A percentile compares a stretch with the other conserved stretches of the same genome.
phyloP scores from a whole-genome alignment of 2,329 filamentous ascomycete species.

The Trichoderma sp. region DNA sequence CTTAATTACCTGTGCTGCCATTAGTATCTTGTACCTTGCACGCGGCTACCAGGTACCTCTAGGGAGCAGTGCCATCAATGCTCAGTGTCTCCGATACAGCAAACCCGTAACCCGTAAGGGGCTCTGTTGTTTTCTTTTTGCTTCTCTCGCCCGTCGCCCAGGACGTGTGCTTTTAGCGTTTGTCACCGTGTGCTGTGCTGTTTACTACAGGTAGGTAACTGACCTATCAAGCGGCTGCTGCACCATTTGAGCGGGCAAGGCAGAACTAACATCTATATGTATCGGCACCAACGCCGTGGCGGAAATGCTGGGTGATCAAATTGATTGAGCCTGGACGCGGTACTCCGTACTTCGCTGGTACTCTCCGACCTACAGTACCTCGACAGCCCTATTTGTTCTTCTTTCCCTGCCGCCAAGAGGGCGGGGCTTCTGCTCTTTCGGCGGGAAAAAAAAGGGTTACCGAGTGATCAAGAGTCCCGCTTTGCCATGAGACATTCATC shows the following conservation, averaged over 20 bases:
- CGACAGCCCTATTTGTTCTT: slow-evolving; percentile 10
- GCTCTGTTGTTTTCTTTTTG: not conserved
- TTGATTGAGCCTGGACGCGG: not conserved
- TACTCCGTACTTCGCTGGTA: not conserved
- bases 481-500: slow-evolving; percentile 18
- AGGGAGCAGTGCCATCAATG: not conserved
- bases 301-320: not conserved
- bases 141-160: not conserved
- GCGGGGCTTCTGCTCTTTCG: slow-evolving; percentile 1
- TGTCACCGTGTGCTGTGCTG: not conserved
- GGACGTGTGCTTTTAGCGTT: not conserved
- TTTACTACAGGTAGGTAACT: too few species aligned
- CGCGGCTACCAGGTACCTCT: not conserved
- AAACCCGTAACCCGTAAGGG: not conserved
- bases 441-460: slow-evolving; percentile 16
- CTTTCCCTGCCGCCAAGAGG: slow-evolving; percentile 11
- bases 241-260: not conserved
- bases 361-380: not conserved
- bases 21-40: not conserved
- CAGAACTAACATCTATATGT: not conserved
- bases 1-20: not conserved
- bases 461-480: slow-evolving; percentile 18
- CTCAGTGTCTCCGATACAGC: not conserved
- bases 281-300: not conserved
- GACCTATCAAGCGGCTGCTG: not conserved